Evolutionary conservation across 371 early-diverging fungal species (phyloP).

Genomic region (Conidiobolus incongruus): DNA sequence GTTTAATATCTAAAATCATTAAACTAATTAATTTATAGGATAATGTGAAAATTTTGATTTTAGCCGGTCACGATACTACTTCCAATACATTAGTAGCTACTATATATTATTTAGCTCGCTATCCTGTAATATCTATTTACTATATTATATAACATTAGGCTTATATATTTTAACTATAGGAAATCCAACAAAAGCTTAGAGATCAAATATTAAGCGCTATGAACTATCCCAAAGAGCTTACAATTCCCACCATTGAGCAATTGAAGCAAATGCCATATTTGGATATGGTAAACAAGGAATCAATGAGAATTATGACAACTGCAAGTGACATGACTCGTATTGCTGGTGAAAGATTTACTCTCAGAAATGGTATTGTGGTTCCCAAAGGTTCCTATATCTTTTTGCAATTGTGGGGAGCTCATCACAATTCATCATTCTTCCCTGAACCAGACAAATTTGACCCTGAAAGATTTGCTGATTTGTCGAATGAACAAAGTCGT

Average conservation of each 20-base stretch:
- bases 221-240: no score
- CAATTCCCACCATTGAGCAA: slow-evolving; percentile 2
- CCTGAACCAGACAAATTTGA: neutral
- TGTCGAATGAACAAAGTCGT: no score
- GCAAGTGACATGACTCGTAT: neutral
- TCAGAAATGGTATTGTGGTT: neutral
- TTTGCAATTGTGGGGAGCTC: neutral
- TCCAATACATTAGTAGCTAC: slow-evolving; percentile 18
- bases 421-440: neutral
- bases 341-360: neutral
- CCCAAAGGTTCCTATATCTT: neutral
- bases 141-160: no score
- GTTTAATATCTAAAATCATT: no score
- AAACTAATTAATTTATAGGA: no score
- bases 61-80: no score
- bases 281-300: slow-evolving; percentile 6
- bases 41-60: no score
- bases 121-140: no score
- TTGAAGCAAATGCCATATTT: slow-evolving; percentile 5
- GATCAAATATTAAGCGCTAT: no score
- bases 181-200: no score
- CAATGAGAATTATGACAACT: slow-evolving; percentile 6
- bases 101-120: slow-evolving; percentile 14
- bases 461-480: neutral
- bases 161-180: no score